These are phyloP conservation scores for Colletotrichum neosansevieriae DNA, from an alignment of 2,329 filamentous ascomycete species.

Conservation along the genomic window DNA sequence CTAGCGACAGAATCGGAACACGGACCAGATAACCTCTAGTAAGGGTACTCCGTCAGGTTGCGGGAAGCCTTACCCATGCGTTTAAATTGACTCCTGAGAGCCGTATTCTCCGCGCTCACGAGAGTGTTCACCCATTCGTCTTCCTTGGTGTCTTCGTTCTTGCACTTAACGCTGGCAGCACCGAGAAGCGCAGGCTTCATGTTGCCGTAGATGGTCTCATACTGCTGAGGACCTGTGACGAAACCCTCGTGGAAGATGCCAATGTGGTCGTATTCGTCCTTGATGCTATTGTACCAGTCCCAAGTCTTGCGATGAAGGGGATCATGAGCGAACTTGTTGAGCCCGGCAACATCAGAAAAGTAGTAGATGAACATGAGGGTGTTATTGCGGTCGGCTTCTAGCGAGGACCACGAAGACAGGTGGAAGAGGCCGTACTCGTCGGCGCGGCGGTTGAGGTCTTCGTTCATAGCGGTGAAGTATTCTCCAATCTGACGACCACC, in stretches of 20 bases:
- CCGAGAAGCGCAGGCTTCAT: constrained; percentile 54
- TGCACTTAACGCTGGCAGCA: constrained; percentile 42
- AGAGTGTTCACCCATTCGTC: constrained; percentile 51
- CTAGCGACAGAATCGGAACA: background rate
- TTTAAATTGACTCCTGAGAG: constrained; percentile 51
- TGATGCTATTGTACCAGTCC: constrained; percentile 59
- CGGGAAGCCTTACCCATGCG: constrained; percentile 44
- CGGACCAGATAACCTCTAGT: background rate
- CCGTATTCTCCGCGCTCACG: constrained; percentile 48
- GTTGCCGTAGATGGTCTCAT: constrained; percentile 65
- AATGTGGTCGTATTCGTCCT: constrained; percentile 53
- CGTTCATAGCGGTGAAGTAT: constrained; percentile 55
- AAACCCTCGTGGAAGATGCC: constrained; percentile 69
- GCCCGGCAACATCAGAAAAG: constrained; percentile 61
- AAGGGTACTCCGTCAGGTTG: constrained; percentile 20
- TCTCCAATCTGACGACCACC: constrained; percentile 54
- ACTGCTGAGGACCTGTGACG: constrained; percentile 55
- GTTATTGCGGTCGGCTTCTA: constrained; percentile 53
- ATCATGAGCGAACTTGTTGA: constrained; percentile 65
- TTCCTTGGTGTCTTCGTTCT: constrained; percentile 42
- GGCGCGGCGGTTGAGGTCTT: constrained; percentile 50
- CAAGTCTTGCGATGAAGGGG: constrained; percentile 60
- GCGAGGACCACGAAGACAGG: constrained; percentile 54
- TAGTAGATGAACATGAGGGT: constrained; percentile 59
- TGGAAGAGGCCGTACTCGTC: constrained; percentile 62